These are phyloP conservation scores for Centella asiatica DNA, from an alignment of 129 eudicot species.

Conservation along the genomic window DNA sequence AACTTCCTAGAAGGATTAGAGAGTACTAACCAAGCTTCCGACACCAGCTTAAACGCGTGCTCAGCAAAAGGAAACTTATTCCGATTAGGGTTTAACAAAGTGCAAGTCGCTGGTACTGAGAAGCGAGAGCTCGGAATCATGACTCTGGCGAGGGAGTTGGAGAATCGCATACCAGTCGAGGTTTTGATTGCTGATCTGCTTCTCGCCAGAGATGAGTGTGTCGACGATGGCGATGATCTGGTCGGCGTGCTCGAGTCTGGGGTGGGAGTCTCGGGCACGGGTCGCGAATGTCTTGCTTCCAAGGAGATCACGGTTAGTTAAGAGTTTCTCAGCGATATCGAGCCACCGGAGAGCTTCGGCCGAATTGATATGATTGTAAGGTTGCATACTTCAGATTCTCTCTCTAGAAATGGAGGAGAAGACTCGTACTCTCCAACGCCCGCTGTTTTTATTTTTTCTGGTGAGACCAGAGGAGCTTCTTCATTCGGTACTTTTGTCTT, in stretches of 20 bases:
- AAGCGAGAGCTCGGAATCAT: conserved; percentile 44
- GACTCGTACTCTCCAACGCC: no score
- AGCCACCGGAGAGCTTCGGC: conserved; percentile 84
- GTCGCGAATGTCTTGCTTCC: conserved; percentile 79
- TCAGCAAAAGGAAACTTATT: conserved; percentile 55
- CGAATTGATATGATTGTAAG: not conserved
- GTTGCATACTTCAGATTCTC: not conserved
- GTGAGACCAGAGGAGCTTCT: no score
- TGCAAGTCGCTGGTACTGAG: conserved; percentile 48
- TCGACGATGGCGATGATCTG: conserved; percentile 81
- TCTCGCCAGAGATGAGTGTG: conserved; percentile 68
- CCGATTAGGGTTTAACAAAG: conserved; percentile 36
- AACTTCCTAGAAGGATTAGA: conserved; percentile 59
- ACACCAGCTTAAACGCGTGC: conserved; percentile 58
- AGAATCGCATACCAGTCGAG: conserved; percentile 67
- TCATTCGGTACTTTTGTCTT: no score
- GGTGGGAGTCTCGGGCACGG: conserved; percentile 86
- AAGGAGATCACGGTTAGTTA: conserved; percentile 51
- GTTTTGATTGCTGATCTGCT: conserved; percentile 45
- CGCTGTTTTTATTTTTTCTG: no score
- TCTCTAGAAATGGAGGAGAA: not conserved
- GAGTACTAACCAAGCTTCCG: conserved; percentile 66
- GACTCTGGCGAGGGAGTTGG: conserved; percentile 44
- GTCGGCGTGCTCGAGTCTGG: conserved; percentile 45
- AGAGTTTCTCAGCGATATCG: conserved; percentile 67